Evolutionary conservation across 371 early-diverging fungal species (phyloP), one percentile per base, ranked within the genome.

Genomic region (Capillidium rhysosporum): DNA sequence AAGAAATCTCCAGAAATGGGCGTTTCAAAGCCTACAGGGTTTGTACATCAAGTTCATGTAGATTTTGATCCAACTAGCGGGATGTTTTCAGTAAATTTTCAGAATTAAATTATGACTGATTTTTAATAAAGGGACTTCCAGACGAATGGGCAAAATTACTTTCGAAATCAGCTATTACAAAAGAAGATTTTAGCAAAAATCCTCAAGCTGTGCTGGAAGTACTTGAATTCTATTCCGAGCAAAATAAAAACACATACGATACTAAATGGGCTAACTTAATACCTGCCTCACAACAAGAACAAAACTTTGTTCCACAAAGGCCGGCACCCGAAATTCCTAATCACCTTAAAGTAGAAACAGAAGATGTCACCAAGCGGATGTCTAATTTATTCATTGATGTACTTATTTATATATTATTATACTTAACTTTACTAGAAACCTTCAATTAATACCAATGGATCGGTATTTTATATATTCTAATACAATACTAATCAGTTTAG

Each of bases 141-240:
- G 81, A 84, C 54, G 84, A 89, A 65, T 94, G 94, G 96, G 82
- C 83, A 45, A 74, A 75, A 61, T 71, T 95, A 30, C 65, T 95
- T 40, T 85, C 89, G 60, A 75, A 81, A 34, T 90, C 92, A 23
- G 84, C 82, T 55, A 92, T 95, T 59, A 88, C 92, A 28, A 79
- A 88, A 60, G 92, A 95, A 63, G 96, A 95, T 64, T 90, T 89
- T 56, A 79, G 84, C 46, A 88, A 86, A 69, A 88, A 95, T 63
- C 96, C 96, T 9, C 92, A 92, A 63, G 92, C 93, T n/a, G 95
- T 96, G 44, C 65, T 94, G 40, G 93, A 93, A 60, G 94, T 92
- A 23, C 72, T 94, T 40, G 92, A 92, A 61, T 96, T 94, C 64
- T 96, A 93, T 67, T 89, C 94, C 12, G 89, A 87, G 61, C 75